These are phyloP conservation scores for Trypanosoma boissoni DNA, from an alignment of 208 protist species.

Conservation along the genomic window DNA sequence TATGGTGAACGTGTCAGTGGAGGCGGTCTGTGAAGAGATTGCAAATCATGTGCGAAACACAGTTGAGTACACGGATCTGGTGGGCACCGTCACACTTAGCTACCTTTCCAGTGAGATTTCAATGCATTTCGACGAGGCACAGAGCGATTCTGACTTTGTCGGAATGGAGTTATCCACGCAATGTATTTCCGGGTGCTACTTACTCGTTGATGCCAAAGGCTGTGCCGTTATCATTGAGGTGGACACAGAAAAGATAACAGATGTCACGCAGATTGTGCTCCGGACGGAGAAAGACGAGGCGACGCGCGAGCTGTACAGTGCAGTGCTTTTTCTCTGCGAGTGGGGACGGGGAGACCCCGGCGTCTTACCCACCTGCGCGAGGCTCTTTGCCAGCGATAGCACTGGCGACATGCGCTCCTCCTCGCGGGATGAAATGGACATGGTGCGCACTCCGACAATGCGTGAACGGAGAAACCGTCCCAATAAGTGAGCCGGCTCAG, in stretches of 20 bases:
- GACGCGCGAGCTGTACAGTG: constrained; percentile 20
- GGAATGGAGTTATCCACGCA: constrained; percentile 7
- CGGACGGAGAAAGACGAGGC: not conserved
- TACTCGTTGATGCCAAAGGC: not conserved
- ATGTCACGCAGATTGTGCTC: constrained; percentile 22
- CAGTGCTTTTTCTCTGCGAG: not conserved
- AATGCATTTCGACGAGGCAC: constrained; percentile 12
- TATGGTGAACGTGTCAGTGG: constrained; percentile 16
- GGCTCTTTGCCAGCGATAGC: too few species aligned
- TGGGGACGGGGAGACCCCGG: too few species aligned
- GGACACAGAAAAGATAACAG: constrained; percentile 22
- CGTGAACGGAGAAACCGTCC: not conserved
- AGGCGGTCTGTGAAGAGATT: constrained; percentile 14
- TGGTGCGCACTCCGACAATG: not conserved
- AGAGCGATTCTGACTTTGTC: constrained; percentile 8
- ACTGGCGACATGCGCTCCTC: not conserved
- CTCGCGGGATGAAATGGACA: not conserved
- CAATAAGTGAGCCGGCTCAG: not conserved
- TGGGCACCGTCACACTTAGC: constrained; percentile 14
- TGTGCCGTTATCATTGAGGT: constrained; percentile 17
- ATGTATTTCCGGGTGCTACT: constrained; percentile 13
- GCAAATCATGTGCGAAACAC: constrained; percentile 6
- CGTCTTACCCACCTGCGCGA: too few species aligned
- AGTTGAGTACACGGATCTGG: constrained; percentile 19
- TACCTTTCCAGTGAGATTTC: constrained; percentile 16